Percentiles rank a stretch among this genome's conserved stretches.
phyloP scores from a whole-genome alignment of 345 rosid species.

The Garcia nutans region DNA sequence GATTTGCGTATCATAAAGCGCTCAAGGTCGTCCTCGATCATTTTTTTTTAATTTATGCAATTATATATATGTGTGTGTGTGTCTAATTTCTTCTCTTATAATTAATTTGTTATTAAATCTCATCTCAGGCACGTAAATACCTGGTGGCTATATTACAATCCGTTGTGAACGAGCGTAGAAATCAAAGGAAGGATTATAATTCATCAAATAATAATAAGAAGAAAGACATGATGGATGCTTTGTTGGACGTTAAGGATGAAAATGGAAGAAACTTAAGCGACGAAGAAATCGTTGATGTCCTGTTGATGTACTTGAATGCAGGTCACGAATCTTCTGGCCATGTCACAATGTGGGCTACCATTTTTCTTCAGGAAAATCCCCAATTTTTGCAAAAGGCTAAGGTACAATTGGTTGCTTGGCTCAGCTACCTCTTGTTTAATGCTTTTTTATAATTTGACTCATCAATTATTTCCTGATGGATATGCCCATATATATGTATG shows the following conservation, averaged over 20 bases:
- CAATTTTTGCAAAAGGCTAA: conserved; percentile 59
- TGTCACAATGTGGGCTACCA: conserved; percentile 75
- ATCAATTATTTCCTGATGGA: too few species aligned
- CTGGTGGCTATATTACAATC: conserved; percentile 65
- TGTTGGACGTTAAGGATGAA: conserved; percentile 65
- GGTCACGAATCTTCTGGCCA: conserved; percentile 96
- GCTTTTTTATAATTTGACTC: too few species aligned
- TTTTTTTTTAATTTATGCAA: too few species aligned
- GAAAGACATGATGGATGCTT: conserved; percentile 78
- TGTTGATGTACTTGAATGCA: conserved; percentile 83
- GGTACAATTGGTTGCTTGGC: conserved; percentile 32
- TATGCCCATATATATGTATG: too few species aligned
- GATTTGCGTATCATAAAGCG: conserved; percentile 79
- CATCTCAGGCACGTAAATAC: conserved; percentile 69
- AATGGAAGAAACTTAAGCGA: conserved; percentile 61
- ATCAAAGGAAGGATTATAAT: conserved; percentile 23
- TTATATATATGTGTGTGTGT: too few species aligned
- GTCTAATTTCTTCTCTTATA: too few species aligned
- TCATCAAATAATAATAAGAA: conserved; percentile 25
- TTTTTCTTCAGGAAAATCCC: conserved; percentile 71
- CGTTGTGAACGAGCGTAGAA: conserved; percentile 54
- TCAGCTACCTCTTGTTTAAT: too few species aligned
- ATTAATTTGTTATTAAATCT: background rate
- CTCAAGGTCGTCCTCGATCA: conserved; percentile 43
- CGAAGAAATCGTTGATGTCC: conserved; percentile 74